Percentiles rank a stretch among this genome's conserved stretches.
These are phyloP conservation scores for Celoporthe dispersa DNA, from an alignment of 2,329 filamentous ascomycete species.

Conservation along the genomic window DNA sequence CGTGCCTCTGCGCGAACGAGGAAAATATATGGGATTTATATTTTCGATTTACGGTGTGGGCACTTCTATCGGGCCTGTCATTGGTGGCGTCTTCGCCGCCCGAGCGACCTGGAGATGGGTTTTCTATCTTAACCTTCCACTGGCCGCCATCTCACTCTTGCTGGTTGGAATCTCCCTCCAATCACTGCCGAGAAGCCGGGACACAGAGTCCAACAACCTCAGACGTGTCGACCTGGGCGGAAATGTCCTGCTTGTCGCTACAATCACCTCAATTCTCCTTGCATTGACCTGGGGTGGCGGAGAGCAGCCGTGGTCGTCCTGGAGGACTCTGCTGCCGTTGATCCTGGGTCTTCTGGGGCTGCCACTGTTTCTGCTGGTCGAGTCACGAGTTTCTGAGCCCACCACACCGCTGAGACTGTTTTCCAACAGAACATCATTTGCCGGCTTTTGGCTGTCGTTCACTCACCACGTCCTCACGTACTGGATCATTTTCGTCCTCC, in stretches of 20 bases:
- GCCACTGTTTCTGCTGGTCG: background rate
- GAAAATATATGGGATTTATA: background rate
- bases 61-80: constrained; percentile 13
- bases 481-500: too few relatives aligned
- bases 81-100: constrained; percentile 21
- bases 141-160: background rate
- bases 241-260: constrained; percentile 29
- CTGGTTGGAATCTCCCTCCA: too few relatives aligned
- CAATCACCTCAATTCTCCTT: constrained; percentile 28
- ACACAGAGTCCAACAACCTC: background rate
- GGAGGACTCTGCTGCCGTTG: background rate
- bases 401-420: too few relatives aligned
- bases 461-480: too few relatives aligned
- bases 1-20: constrained; percentile 1
- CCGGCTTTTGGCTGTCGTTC: too few relatives aligned
- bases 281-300: constrained; percentile 32
- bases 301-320: constrained; percentile 27
- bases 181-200: too few relatives aligned
- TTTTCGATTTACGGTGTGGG: background rate
- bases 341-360: background rate
- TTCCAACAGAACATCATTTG: too few relatives aligned
- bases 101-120: constrained; percentile 21
- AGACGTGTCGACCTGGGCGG: constrained; percentile 30
- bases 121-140: constrained; percentile 13
- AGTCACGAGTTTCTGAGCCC: background rate